Evolutionary conservation across 225 moss, liverwort and hornwort genomes (phyloP).

Genomic region (Sphagnum tenellum): DNA sequence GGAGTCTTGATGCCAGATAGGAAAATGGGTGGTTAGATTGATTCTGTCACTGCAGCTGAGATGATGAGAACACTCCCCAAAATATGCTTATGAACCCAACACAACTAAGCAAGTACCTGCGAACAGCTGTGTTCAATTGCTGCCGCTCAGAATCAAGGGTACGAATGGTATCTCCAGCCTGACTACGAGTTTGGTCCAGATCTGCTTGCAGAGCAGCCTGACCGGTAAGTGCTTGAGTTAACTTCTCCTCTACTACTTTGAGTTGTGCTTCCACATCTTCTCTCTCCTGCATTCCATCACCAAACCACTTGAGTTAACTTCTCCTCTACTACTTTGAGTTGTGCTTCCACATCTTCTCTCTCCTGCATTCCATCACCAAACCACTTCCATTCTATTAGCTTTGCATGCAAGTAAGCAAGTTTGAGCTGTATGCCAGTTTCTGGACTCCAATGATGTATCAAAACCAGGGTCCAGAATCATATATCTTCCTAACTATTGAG

Average conservation of each 20-base stretch:
- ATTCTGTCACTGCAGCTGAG: too few species aligned
- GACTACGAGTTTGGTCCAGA: conserved; percentile 59
- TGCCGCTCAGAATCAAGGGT: conserved; percentile 76
- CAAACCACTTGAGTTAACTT: conserved; percentile 64
- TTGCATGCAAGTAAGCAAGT: neutral
- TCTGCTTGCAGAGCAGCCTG: conserved; percentile 78
- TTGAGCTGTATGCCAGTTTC: too few species aligned
- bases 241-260: conserved; percentile 49
- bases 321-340: conserved; percentile 46
- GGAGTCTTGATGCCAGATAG: too few species aligned
- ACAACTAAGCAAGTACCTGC: conserved; percentile 8
- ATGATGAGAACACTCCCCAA: too few species aligned
- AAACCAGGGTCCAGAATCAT: too few species aligned
- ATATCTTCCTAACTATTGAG: too few species aligned
- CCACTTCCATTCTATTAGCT: neutral
- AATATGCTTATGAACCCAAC: too few species aligned
- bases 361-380: conserved; percentile 21
- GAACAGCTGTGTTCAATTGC: conserved; percentile 49
- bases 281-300: conserved; percentile 39
- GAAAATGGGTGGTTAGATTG: too few species aligned
- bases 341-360: conserved; percentile 77
- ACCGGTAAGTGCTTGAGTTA: conserved; percentile 50
- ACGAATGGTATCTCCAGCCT: conserved; percentile 77
- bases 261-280: conserved; percentile 75
- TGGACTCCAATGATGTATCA: too few species aligned